phyloP scores from a whole-genome alignment of 306 rosid genomes.

The Geum urbanum region DNA sequence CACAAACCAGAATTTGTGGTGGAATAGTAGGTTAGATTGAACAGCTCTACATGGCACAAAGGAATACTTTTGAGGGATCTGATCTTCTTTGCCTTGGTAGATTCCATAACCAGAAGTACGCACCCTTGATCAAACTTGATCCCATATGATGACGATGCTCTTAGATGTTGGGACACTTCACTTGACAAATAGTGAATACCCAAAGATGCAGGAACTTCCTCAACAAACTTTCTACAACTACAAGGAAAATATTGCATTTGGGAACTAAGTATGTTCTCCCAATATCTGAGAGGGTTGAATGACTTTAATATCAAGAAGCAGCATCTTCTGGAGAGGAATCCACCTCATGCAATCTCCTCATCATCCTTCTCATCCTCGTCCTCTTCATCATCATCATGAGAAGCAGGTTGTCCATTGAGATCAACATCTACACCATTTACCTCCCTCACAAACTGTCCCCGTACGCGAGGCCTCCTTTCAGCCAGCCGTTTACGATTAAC shows the following conservation, averaged over 20 bases:
- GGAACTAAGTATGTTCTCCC: background rate
- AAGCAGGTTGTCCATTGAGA: slow-evolving; percentile 80
- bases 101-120: slow-evolving; percentile 17
- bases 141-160: slow-evolving; percentile 4
- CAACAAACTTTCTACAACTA: background rate
- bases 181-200: slow-evolving; percentile 6
- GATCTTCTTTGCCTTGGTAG: background rate
- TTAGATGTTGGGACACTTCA: background rate
- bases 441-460: slow-evolving; percentile 93
- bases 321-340: slow-evolving; percentile 35
- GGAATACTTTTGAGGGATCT: background rate
- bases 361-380: slow-evolving; percentile 51
- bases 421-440: slow-evolving; percentile 67
- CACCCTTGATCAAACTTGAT: slow-evolving; percentile 11
- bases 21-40: slow-evolving; percentile 10
- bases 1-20: background rate
- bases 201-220: slow-evolving; percentile 20
- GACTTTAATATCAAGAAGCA: slow-evolving; percentile 28
- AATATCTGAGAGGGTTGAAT: background rate
- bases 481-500: slow-evolving; percentile 82
- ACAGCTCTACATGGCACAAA: slow-evolving; percentile 12
- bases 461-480: slow-evolving; percentile 83
- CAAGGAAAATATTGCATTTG: slow-evolving; percentile 14
- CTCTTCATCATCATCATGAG: slow-evolving; percentile 60
- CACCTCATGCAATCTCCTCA: slow-evolving; percentile 36